phyloP scores from a whole-genome alignment of 352 stramenopile species.

The Phytophthora niederhauseri region DNA sequence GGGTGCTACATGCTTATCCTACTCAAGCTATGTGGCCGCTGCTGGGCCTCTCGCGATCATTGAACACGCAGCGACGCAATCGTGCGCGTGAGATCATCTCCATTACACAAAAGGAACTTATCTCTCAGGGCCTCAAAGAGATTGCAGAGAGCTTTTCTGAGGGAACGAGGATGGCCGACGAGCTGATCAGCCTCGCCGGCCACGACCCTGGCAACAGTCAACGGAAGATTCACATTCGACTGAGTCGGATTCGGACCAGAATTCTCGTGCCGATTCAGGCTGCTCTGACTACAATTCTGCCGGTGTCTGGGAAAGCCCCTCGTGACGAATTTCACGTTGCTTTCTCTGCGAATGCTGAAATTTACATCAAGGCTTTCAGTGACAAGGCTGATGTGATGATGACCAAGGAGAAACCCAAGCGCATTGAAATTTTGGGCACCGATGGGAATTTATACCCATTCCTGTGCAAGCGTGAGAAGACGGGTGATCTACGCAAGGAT shows the following conservation, averaged over 20 bases:
- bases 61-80: slow-evolving; percentile 75
- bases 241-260: slow-evolving; percentile 68
- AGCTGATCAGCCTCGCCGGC: slow-evolving; percentile 94
- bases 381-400: slow-evolving; percentile 96
- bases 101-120: slow-evolving; percentile 66
- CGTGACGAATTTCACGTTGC: slow-evolving; percentile 56
- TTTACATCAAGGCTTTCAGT: slow-evolving; percentile 90
- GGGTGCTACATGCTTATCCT: slow-evolving; percentile 94
- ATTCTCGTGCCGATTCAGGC: slow-evolving; percentile 87
- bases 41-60: slow-evolving; percentile 93
- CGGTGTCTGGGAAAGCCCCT: slow-evolving; percentile 64
- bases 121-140: slow-evolving; percentile 65
- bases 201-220: slow-evolving; percentile 78
- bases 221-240: slow-evolving; percentile 81
- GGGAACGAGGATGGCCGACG: slow-evolving; percentile 91
- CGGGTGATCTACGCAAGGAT: slow-evolving; percentile 99
- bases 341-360: slow-evolving; percentile 69
- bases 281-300: slow-evolving; percentile 75
- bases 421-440: slow-evolving; percentile 89
- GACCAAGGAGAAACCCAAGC: slow-evolving; percentile 99
- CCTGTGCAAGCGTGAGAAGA: slow-evolving; percentile 97
- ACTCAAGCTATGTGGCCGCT: slow-evolving; percentile 98
- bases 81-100: slow-evolving; percentile 71
- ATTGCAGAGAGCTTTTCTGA: slow-evolving; percentile 87
- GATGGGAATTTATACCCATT: slow-evolving; percentile 89